These are phyloP conservation scores for Circinella umbellata DNA, from an alignment of 371 early-diverging fungal species.

Conservation along the genomic window DNA sequence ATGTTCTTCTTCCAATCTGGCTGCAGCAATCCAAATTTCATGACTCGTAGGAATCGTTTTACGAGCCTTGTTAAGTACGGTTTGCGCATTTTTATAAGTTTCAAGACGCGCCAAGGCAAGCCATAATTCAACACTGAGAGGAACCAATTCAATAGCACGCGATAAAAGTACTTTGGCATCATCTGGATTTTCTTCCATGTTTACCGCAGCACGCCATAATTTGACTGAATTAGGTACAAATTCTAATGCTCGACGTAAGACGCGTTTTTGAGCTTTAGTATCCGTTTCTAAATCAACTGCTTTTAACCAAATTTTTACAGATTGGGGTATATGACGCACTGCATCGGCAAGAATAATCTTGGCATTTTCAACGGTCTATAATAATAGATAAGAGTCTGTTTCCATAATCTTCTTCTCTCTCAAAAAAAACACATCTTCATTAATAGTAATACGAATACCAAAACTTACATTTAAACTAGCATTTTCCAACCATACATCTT, in stretches of 20 bases:
- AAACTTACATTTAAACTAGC: conserved; percentile 78
- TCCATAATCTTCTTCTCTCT: no score
- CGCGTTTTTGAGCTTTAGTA: conserved; percentile 73
- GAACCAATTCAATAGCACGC: conserved; percentile 92
- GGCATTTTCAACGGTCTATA: conserved; percentile 73
- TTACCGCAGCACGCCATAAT: conserved; percentile 92
- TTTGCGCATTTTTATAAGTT: conserved; percentile 87
- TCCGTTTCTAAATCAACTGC: conserved; percentile 90
- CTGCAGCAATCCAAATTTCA: conserved; percentile 96
- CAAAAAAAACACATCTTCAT: no score
- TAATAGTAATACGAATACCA: no score
- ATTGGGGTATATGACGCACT: conserved; percentile 87
- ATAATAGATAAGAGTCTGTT: no score
- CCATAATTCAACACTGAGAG: conserved; percentile 93
- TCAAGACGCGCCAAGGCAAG: conserved; percentile 93
- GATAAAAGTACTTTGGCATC: conserved; percentile 91
- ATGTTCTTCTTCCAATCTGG: conserved; percentile 89
- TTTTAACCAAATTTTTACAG: conserved; percentile 92
- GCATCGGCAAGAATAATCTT: conserved; percentile 92
- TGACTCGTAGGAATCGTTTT: conserved; percentile 84
- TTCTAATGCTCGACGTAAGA: conserved; percentile 94
- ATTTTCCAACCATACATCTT: conserved; percentile 97
- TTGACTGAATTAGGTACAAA: conserved; percentile 91
- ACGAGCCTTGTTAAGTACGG: conserved; percentile 91
- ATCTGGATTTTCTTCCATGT: conserved; percentile 89